Conservation (phyloP, 768 basidiomycete genomes). For the Pleurotus djamor region DNA sequence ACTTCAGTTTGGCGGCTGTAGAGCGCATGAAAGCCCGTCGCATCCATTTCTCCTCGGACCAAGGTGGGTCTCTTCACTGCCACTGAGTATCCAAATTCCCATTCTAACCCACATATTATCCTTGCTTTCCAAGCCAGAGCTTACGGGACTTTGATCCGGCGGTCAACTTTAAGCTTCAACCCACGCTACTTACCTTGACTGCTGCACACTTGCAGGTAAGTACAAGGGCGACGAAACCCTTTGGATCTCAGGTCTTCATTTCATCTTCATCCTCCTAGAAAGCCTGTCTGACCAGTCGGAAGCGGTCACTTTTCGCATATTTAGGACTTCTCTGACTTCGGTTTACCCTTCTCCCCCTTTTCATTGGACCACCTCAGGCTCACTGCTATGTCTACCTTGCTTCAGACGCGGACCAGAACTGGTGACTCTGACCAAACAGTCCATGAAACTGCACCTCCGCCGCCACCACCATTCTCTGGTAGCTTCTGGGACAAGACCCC, state of each 20-base stretch:
- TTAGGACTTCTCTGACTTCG: not conserved
- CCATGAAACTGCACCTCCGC: not conserved
- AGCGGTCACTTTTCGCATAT: not conserved
- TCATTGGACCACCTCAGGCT: not conserved
- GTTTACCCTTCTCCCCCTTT: not conserved
- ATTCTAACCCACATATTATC: not conserved
- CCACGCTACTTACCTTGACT: not conserved
- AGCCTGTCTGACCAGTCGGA: not conserved
- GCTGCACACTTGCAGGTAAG: not conserved
- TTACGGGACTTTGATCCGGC: no score
- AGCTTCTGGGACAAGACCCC: constrained; percentile 25
- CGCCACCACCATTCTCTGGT: constrained; percentile 13
- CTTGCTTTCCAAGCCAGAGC: not conserved
- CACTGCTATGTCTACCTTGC: not conserved
- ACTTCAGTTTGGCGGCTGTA: not conserved
- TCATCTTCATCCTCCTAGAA: not conserved
- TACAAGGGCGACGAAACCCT: not conserved
- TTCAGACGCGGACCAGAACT: not conserved
- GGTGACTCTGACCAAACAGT: not conserved
- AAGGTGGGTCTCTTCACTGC: not conserved
- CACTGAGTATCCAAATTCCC: not conserved
- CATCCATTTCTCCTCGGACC: not conserved
- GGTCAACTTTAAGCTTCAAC: no score
- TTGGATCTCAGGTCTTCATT: not conserved
- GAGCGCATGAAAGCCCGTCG: not conserved